Base-by-base conservation (phyloP, 1,284 basidiomycete genomes). In the Laetiporus sulphureus region DNA sequence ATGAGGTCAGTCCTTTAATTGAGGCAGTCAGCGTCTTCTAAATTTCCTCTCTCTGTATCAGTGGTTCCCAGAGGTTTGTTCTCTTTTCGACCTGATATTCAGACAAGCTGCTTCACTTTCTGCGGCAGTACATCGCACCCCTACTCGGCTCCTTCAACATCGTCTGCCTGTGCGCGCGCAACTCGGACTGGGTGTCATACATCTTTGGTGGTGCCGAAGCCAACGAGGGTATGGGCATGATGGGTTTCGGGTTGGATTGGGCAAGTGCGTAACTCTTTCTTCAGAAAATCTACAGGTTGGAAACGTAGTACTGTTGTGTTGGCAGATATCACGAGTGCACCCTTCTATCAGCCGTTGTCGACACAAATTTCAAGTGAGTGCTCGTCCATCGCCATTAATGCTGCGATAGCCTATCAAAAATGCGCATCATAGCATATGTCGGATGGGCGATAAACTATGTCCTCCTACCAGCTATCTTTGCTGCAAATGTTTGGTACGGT, bases 171-270 rank as follows among this genome's bases (percentile, higher is more conserved):
- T 30, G 37, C 21, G 43, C 37, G 18, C 36, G 43, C 15, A 35
- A 44, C 23, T 44, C 43, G 18, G 32, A 40, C 20, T 44, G 48
- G 43, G 43, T 54, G 23, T 50, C 53, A 5, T 44, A 76, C 38
- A 66, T 81, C 39, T 80, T 79, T 45, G 72, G 72, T 38, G 70
- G 69, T 12, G 65, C 65, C 2, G 58, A 60, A 5, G 62, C 58
- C 34, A 68, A 69, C 46, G 67, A 69, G 48, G 67, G 67, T 39
- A 54, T 63, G 41, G 73, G 73, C 3, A 56, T 70, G 15, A 71
- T 75, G 46, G 64, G 70, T 5, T 47, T 74, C 13, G 73, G 65
- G 42, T 58, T 77, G 13, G 76, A 77, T 50, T 79, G 73, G 75
- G 43, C 47, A 24, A 45, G 40, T 41, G 19, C 18, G 40, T 36